These are phyloP conservation scores for Schizopora paradoxa DNA, from an alignment of 1,284 basidiomycete genomes.

Conservation along the genomic window DNA sequence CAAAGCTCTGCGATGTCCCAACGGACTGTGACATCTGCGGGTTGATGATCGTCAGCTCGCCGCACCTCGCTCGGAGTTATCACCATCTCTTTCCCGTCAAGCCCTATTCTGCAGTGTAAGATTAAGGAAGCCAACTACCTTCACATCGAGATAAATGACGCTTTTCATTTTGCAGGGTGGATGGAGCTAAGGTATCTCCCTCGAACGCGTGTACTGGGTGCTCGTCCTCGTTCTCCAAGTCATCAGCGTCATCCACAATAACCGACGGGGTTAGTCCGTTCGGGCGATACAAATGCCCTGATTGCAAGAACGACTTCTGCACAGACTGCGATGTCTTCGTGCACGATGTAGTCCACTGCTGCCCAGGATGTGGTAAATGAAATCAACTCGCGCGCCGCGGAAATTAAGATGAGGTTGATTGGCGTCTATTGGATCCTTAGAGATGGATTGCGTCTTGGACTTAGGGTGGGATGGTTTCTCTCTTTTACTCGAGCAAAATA, in stretches of 20 bases:
- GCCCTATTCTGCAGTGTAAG: slow-evolving; percentile 76
- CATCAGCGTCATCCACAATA: slow-evolving; percentile 29
- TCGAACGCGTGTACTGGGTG: slow-evolving; percentile 64
- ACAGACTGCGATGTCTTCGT: slow-evolving; percentile 62
- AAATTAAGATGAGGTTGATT: no score
- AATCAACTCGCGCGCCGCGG: no score
- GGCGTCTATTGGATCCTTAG: no score
- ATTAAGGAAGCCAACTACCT: slow-evolving; percentile 7
- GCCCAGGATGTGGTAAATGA: slow-evolving; percentile 48
- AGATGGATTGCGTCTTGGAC: no score
- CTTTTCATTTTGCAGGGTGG: slow-evolving; percentile 28
- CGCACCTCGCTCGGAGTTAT: slow-evolving; percentile 93
- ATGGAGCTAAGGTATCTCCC: slow-evolving; percentile 33
- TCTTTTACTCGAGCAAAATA: no score
- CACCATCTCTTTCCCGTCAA: slow-evolving; percentile 91
- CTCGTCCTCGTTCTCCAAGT: slow-evolving; percentile 50
- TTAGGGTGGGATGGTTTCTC: no score
- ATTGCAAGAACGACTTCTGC: slow-evolving; percentile 52
- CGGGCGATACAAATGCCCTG: slow-evolving; percentile 71
- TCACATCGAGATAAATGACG: neutral
- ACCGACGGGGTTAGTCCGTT: slow-evolving; percentile 70
- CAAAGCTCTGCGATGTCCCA: slow-evolving; percentile 95
- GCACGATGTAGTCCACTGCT: slow-evolving; percentile 56
- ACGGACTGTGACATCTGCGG: slow-evolving; percentile 98
- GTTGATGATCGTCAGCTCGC: slow-evolving; percentile 95